Evolutionary conservation across 2,329 filamentous ascomycete species (phyloP), one percentile per base, ranked within the genome.

Genomic region (Neonectria sp.): DNA sequence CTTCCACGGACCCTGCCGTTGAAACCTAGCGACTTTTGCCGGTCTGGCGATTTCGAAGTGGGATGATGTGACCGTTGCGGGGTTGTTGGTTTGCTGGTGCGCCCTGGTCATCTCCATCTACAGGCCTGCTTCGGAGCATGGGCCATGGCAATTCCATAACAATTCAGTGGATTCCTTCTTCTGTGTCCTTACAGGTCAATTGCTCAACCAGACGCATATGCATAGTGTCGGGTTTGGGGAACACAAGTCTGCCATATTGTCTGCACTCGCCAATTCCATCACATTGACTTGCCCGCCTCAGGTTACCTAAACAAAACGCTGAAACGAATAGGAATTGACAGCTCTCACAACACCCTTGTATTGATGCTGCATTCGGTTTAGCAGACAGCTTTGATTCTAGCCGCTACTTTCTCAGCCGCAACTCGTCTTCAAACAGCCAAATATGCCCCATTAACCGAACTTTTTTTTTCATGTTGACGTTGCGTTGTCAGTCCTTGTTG

Each of bases 51-150:
- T 76, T 75, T 67, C 61, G 59, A 53, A 59, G 61, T 68, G 66
- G 68, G 71, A 75, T 76, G 71, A 76, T 68, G 73, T 68, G 73
- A 76, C 72, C 57, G 62, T 69, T 71, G 60, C 62, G 72, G 71
- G 72, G 63, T 60, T 69, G 43, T 60, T 45, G 37, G 37, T 17
- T 40, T 40, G 15, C 15, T 67, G 55, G 62, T 65, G 66, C 9
- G 60, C 48, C 55, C 40, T 45, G 55, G 46, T 53, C 33, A 31
- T 24, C 46, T 55, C 17, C 46, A 35, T 24, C 21, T 21, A 21
- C 21, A 21, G 21, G 49, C 55, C 49, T 48, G 29, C 33, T 49
- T 56, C 43, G 51, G 43, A 48, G 40, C 37, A 35, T 35, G 33
- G 33, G 27, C 53, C n/a, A 46, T 49, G 57, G 35, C 52, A 21